These are phyloP conservation scores for Adansonia rubrostipa DNA, from an alignment of 441 rosid genomes.

Conservation along the genomic window DNA sequence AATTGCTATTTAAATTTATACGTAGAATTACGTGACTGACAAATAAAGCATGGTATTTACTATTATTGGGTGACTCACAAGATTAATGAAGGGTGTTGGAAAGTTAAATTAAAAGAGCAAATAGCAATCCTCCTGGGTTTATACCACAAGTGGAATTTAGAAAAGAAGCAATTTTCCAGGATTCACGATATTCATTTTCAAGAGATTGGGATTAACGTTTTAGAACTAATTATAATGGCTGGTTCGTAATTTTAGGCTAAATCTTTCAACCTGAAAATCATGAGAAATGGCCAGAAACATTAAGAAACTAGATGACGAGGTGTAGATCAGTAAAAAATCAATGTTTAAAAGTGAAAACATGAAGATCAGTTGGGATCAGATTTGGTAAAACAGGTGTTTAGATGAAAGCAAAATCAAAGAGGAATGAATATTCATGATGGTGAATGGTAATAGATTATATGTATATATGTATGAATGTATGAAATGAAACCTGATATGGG, in stretches of 20 bases:
- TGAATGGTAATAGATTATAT: neutral
- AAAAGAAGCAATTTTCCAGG: neutral
- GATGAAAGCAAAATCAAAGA: neutral
- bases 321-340: too few relatives aligned
- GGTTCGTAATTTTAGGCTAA: neutral
- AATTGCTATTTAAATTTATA: too few relatives aligned
- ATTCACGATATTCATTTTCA: neutral
- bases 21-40: too few relatives aligned
- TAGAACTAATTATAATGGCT: neutral
- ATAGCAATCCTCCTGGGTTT: neutral
- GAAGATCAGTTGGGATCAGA: neutral
- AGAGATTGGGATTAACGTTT: neutral
- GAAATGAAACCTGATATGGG: conserved; percentile 66
- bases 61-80: neutral
- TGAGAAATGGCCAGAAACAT: too few relatives aligned
- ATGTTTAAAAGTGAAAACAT: neutral
- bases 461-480: neutral
- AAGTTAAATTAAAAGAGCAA: neutral
- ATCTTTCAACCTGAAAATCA: neutral
- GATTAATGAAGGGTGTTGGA: neutral
- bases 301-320: too few relatives aligned
- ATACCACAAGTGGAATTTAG: neutral
- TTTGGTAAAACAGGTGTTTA: neutral
- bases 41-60: neutral
- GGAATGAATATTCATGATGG: neutral